A percentile compares a stretch with the other conserved stretches of the same genome.
phyloP scores from a whole-genome alignment of 805 yeast genomes.

The Wickerhamomyces alni region DNA sequence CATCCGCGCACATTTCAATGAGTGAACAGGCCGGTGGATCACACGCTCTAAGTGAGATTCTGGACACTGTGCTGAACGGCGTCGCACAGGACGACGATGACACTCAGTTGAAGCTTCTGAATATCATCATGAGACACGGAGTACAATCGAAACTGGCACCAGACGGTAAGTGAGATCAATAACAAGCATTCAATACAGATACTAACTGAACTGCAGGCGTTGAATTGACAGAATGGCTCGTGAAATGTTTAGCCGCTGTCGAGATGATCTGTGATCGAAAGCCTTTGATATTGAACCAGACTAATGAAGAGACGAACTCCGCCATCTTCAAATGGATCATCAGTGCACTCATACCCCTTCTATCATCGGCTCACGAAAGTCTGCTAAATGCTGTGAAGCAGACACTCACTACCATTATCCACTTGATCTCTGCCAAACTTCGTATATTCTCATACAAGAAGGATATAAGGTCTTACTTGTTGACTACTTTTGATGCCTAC shows the following conservation, averaged over 20 bases:
- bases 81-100: conserved; percentile 12
- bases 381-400: conserved; percentile 14
- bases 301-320: conserved; percentile 1
- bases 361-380: conserved; percentile 9
- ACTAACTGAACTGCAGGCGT: neutral
- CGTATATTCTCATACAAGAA: conserved; percentile 16
- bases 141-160: conserved; percentile 12
- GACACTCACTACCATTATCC: conserved; percentile 17
- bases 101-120: conserved; percentile 14
- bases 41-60: conserved; percentile 14
- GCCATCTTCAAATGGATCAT: conserved; percentile 18
- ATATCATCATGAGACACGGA: conserved; percentile 19
- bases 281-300: conserved; percentile 16
- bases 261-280: conserved; percentile 17
- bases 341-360: conserved; percentile 13
- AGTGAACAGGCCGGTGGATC: conserved; percentile 1
- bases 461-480: conserved; percentile 12
- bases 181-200: neutral
- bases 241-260: conserved; percentile 15
- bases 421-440: conserved; percentile 15
- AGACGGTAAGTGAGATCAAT: conserved; percentile 1
- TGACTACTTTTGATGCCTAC: conserved; percentile 10
- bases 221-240: conserved; percentile 10
- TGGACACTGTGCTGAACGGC: conserved; percentile 11
- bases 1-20: neutral